Evolutionary conservation across 208 protist species (phyloP).

Genomic region (Leishmania tarentolae): DNA sequence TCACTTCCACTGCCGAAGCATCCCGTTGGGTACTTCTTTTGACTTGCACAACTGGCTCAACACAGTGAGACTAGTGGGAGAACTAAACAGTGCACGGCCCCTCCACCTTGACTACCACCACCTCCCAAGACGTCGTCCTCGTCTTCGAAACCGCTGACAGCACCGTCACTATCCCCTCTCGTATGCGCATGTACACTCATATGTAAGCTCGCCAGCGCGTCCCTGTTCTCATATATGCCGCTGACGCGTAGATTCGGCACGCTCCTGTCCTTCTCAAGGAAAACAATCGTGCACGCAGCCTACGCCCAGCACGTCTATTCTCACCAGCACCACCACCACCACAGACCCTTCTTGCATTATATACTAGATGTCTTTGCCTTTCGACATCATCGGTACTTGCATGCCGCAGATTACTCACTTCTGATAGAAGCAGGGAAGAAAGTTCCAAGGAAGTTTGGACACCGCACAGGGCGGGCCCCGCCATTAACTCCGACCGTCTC

Average conservation of each 20-base stretch:
- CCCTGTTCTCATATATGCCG: background rate
- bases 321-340: background rate
- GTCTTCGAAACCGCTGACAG: background rate
- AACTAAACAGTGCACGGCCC: background rate
- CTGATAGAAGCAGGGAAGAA: background rate
- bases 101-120: background rate
- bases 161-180: background rate
- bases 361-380: background rate
- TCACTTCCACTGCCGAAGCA: background rate
- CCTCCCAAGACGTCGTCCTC: background rate
- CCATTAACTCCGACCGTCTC: background rate
- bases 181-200: background rate
- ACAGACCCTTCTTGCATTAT: background rate
- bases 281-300: background rate
- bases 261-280: background rate
- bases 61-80: background rate
- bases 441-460: background rate
- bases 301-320: background rate
- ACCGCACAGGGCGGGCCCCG: background rate
- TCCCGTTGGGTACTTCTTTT: background rate
- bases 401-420: background rate
- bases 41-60: background rate
- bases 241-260: background rate
- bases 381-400: background rate
- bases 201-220: background rate